Conservation (phyloP, 192 early-diverging fungal species). For the Cladochytrium replicatum region DNA sequence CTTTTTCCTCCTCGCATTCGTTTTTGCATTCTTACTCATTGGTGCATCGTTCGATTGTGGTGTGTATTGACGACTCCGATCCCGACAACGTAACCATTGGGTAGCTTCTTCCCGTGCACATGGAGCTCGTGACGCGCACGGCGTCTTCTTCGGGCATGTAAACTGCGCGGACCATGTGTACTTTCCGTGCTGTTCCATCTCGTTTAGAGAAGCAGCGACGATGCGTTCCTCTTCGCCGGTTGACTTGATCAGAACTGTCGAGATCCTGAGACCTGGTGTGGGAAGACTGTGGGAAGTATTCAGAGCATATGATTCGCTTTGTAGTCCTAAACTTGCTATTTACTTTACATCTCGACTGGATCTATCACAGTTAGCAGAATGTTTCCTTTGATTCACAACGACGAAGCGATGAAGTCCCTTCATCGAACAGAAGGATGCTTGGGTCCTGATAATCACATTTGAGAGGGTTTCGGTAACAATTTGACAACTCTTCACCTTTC, state of each 20-base stretch:
- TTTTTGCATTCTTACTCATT: conserved; percentile 17
- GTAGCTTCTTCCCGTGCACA: conserved; percentile 26
- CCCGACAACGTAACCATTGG: conserved; percentile 26
- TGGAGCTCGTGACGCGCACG: conserved; percentile 46
- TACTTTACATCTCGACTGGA: too few species aligned
- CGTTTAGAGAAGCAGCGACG: conserved; percentile 49
- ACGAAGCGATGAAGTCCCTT: conserved; percentile 73
- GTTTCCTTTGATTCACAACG: too few species aligned
- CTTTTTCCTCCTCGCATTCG: conserved; percentile 24
- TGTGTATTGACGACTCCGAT: background rate
- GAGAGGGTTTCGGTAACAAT: background rate
- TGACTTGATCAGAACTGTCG: too few species aligned
- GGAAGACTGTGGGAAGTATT: too few species aligned
- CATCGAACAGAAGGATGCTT: conserved; percentile 71
- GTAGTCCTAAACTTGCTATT: too few species aligned
- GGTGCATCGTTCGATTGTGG: background rate
- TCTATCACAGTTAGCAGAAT: too few species aligned
- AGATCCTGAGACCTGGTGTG: too few species aligned
- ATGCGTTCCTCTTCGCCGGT: conserved; percentile 41
- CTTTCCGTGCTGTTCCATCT: conserved; percentile 59
- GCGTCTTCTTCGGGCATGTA: conserved; percentile 59
- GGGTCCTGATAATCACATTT: conserved; percentile 49
- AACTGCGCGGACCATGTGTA: conserved; percentile 58
- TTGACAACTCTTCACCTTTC: conserved; percentile 50
- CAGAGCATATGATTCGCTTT: too few species aligned